Evolutionary conservation across 305 asterid species (phyloP).

Genomic region (Fraxinus velutina): DNA sequence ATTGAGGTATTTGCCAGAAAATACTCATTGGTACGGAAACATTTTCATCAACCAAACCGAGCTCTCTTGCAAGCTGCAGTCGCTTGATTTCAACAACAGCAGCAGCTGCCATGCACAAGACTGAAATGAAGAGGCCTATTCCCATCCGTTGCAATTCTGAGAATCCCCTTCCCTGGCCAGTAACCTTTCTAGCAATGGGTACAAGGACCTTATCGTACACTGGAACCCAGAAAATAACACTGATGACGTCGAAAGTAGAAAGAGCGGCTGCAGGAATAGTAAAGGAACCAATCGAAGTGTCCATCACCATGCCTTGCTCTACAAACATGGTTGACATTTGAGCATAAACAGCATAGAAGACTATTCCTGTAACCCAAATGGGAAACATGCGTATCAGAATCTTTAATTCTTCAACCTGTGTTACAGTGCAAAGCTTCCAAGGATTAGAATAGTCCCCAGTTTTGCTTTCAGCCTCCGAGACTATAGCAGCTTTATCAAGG

Average conservation of each 20-base stretch:
- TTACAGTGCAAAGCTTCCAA: slow-evolving; percentile 83
- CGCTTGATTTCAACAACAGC: slow-evolving; percentile 73
- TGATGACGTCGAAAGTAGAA: slow-evolving; percentile 67
- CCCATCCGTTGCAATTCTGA: slow-evolving; percentile 87
- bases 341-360: slow-evolving; percentile 77
- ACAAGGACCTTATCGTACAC: slow-evolving; percentile 66
- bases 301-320: slow-evolving; percentile 92
- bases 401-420: slow-evolving; percentile 87
- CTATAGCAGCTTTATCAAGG: slow-evolving; percentile 82
- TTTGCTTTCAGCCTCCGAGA: slow-evolving; percentile 44
- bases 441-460: slow-evolving; percentile 56
- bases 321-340: slow-evolving; percentile 94
- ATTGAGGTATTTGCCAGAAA: slow-evolving; percentile 90
- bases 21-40: slow-evolving; percentile 69
- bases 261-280: slow-evolving; percentile 83
- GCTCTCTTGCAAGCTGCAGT: slow-evolving; percentile 47
- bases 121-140: slow-evolving; percentile 68
- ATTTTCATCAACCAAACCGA: slow-evolving; percentile 40
- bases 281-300: slow-evolving; percentile 78
- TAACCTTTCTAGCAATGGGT: slow-evolving; percentile 65
- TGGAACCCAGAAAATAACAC: slow-evolving; percentile 83
- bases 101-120: slow-evolving; percentile 87
- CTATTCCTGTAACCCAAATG: slow-evolving; percentile 89
- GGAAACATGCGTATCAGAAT: slow-evolving; percentile 91
- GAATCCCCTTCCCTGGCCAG: slow-evolving; percentile 71